Conservation (phyloP, 352 stramenopile genomes). For the Phytophthora litchii region DNA sequence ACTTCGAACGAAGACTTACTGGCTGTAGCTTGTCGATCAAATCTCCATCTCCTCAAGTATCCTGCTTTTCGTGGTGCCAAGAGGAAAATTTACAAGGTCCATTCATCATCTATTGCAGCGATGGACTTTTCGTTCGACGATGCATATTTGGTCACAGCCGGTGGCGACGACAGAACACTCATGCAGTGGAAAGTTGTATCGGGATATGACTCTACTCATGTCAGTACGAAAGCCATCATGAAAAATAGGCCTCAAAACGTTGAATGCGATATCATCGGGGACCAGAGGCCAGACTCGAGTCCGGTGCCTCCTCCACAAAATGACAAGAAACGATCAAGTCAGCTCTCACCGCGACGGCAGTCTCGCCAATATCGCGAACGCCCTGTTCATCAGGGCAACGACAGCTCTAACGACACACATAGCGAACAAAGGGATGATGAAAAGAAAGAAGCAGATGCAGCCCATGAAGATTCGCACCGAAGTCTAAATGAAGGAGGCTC, state of each 20-base stretch:
- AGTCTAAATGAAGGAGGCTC: neutral
- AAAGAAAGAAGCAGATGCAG: neutral
- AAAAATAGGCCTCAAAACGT: neutral
- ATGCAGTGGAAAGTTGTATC: constrained; percentile 54
- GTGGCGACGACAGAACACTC: constrained; percentile 61
- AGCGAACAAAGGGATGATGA: neutral
- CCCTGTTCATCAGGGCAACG: constrained; percentile 10
- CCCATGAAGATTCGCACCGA: neutral
- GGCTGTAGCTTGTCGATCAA: constrained; percentile 53
- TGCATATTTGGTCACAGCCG: constrained; percentile 53
- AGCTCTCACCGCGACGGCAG: constrained; percentile 37
- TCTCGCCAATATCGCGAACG: constrained; percentile 46
- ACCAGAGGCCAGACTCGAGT: constrained; percentile 19
- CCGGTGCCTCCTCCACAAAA: constrained; percentile 10
- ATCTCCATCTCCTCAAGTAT: constrained; percentile 60
- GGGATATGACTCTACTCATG: neutral
- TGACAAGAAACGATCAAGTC: constrained; percentile 22
- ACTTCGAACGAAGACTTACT: constrained; percentile 46
- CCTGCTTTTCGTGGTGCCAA: constrained; percentile 48
- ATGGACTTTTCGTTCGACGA: constrained; percentile 60
- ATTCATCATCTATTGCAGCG: constrained; percentile 52
- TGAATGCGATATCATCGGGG: constrained; percentile 6
- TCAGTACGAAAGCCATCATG: neutral
- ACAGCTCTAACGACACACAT: neutral
- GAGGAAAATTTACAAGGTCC: constrained; percentile 48